Evolutionary conservation across 495 filamentous ascomycete species (phyloP), one percentile per base, ranked within the genome.

Genomic region (Astrothelium macrocarpum): DNA sequence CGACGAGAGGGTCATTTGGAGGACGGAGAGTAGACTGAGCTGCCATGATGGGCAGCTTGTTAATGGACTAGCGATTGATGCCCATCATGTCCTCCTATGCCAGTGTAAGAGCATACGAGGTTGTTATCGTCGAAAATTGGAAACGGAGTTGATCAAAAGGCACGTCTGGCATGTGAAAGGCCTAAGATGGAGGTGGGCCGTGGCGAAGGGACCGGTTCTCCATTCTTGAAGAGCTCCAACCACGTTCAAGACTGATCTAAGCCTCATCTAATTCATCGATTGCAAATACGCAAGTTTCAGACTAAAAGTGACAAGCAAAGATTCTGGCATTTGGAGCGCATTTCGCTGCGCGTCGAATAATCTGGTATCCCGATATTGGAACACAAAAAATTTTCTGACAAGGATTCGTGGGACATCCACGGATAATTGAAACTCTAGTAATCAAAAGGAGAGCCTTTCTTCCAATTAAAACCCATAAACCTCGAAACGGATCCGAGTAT

Each of bases 1-100:
- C 67, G 26, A 64, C 26, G 28, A 64, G 29, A 14, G 64, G 53
- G 34, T 66, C 26, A 2, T 42, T 28, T 2, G 61, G 59, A 5
- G 12, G 42, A 46, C 69, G 71, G 25, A 69, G 61, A 14, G 65
- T 71, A 45, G 70, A 68, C 59, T 64, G 66, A 10, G 63, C 68
- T 49, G 68, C 68, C 68, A 70, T 70, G 7, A 16, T 65, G 36
- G 59, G 49, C 20, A 56, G 2, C 5, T n/a, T 25, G 20, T 14
- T 16, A 3, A 56, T 26, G 20, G 12, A 49, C 25, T 56, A 56
- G 12, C 49, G 20, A 29, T 56, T 29, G 2, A 29, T 5, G 26
- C 11, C 23, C 49, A 56, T 56, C 10, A 11, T 56, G 9, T 56
- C n/a, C 16, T 11, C 10, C 25, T 29, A 20, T 25, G 11, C 25